phyloP scores from a whole-genome alignment of 345 rosid genomes.

The Lepidium sativum region DNA sequence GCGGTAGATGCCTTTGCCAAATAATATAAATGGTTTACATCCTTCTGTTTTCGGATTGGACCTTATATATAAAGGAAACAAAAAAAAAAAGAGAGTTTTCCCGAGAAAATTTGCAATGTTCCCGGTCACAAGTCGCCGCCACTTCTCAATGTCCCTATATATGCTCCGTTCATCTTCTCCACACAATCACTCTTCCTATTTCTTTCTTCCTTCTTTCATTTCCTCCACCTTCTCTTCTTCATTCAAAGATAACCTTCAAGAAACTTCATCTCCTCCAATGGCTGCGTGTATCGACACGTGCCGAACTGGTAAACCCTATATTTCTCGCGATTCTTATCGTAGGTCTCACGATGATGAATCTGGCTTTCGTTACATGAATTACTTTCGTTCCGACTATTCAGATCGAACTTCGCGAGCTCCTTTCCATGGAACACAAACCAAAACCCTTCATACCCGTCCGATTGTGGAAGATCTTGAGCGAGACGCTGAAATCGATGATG shows the following conservation, averaged over 20 bases:
- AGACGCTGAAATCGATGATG: constrained; percentile 26
- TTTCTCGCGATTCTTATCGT: constrained; percentile 35
- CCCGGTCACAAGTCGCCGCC: constrained; percentile 32
- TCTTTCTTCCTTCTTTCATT: neutral
- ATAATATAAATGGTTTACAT: neutral
- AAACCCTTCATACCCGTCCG: constrained; percentile 27
- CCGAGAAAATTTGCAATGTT: constrained; percentile 43
- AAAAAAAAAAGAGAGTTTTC: neutral
- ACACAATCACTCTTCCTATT: constrained; percentile 23
- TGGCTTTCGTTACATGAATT: constrained; percentile 24
- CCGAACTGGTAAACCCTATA: constrained; percentile 31
- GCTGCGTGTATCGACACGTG: constrained; percentile 65
- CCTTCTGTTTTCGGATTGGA: neutral
- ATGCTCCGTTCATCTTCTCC: constrained; percentile 21
- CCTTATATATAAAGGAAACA: neutral
- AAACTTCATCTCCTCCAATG: constrained; percentile 32
- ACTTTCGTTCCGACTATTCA: constrained; percentile 34
- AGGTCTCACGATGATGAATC: constrained; percentile 34
- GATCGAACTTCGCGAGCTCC: constrained; percentile 28
- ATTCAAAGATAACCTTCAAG: neutral
- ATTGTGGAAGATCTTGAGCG: constrained; percentile 9
- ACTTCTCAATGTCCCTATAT: constrained; percentile 28
- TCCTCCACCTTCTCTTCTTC: constrained; percentile 7
- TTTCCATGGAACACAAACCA: constrained; percentile 24
- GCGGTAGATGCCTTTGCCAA: too few species aligned